Base-by-base conservation (phyloP, 2,329 filamentous ascomycete genomes). In the Penicillium sp. region DNA sequence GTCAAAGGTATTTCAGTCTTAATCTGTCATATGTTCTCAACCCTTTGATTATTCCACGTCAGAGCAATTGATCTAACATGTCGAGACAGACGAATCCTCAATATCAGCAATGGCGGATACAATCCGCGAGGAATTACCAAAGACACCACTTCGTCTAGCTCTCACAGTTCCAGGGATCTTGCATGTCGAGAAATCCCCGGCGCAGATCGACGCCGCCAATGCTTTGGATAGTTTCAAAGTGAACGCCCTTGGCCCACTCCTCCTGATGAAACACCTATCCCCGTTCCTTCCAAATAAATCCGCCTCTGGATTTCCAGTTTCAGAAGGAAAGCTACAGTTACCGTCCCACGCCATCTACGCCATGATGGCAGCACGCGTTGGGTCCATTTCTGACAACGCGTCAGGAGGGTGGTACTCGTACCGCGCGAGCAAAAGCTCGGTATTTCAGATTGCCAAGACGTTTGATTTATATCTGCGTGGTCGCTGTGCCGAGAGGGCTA, bases 361-460 rank as follows among this genome's bases (percentile, higher is more conserved):
- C n/a, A 85, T 85, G 70, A 90, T 93, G 87, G 89, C 89, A 6
- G 92, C 91, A 1, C 86, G 92, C 46, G 89, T 96, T 0, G 91
- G 91, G 10, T 89, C 85, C 35, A 89, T 89, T 25, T 79, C 83
- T 0, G 90, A 94, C 68, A 94, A 96, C 70, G 72, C 78, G 2
- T 80, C 88, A 0, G 92, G 91, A 2, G 92, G 92, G 0, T 95
- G 91, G 92, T 96, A 92, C 75, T 87, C 84, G 58, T 95, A 95
- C 75, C 87, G 92, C 14, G 85, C 89, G 7, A 89, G 85, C 56
- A 96, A 95, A 76, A 86, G 90, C 0, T 90, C 83, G 2, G 86
- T 94, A 3, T 92, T 88, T 65, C 88, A 88, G 70, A 60, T 92
- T 13, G 85, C 86, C 7, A 90, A 88, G 76, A 89, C 85, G 6